phyloP scores from a whole-genome alignment of 495 filamentous ascomycete species.

The Aspergillus ellipticus region DNA sequence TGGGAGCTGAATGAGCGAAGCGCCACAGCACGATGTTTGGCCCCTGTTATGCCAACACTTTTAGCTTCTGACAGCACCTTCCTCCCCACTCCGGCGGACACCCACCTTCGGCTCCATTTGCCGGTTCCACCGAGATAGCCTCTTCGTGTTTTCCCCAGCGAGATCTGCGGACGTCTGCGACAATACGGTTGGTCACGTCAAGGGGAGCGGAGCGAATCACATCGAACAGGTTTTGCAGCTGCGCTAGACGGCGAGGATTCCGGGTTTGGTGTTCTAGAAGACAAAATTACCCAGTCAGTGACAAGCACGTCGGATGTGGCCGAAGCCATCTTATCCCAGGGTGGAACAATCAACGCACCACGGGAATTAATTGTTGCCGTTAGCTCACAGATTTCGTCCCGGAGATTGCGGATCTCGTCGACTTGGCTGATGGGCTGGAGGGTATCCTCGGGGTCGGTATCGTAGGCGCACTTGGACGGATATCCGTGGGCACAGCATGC shows the following conservation, averaged over 20 bases:
- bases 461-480: slow-evolving; percentile 43
- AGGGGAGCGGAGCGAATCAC: slow-evolving; percentile 39
- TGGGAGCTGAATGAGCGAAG: neutral
- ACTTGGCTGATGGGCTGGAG: slow-evolving; percentile 38
- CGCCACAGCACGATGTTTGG: neutral
- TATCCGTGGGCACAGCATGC: slow-evolving; percentile 47
- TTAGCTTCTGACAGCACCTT: neutral
- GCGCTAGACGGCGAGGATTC: slow-evolving; percentile 26
- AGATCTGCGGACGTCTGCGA: slow-evolving; percentile 31
- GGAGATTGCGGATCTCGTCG: slow-evolving; percentile 42
- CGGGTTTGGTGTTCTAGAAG: slow-evolving; percentile 22
- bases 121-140: slow-evolving; percentile 23
- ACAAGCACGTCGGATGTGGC: neutral
- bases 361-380: slow-evolving; percentile 25
- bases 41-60: neutral
- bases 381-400: slow-evolving; percentile 37
- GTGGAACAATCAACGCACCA: slow-evolving; percentile 26
- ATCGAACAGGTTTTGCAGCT: slow-evolving; percentile 38
- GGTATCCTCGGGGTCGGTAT: slow-evolving; percentile 33
- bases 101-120: slow-evolving; percentile 31
- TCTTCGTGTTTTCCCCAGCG: slow-evolving; percentile 20
- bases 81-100: neutral
- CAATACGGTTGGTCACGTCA: slow-evolving; percentile 30
- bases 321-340: neutral
- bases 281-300: slow-evolving; percentile 6